Conservation (phyloP, 75 land plant genomes). For the Pseudotsuga menziesii region DNA sequence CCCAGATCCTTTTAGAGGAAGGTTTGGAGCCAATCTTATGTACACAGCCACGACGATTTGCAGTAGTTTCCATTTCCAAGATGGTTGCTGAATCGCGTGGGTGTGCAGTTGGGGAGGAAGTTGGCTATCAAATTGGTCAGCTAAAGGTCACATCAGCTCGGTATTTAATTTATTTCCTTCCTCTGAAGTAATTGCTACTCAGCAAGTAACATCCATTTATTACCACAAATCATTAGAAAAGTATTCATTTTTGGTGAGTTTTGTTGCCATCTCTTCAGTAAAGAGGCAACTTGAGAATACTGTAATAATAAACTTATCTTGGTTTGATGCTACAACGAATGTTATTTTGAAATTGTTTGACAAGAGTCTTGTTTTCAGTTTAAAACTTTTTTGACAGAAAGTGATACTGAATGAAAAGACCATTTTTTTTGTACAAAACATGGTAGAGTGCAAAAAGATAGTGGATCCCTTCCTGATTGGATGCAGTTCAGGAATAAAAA, state of each 20-base stretch:
- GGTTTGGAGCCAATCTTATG: slow-evolving; percentile 65
- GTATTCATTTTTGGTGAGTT: neutral
- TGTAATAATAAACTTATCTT: too few relatives aligned
- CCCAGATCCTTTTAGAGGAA: slow-evolving; percentile 80
- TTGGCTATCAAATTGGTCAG: slow-evolving; percentile 92
- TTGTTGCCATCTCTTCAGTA: slow-evolving; percentile 6
- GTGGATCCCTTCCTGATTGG: too few relatives aligned
- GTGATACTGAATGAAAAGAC: too few relatives aligned
- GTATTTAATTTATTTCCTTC: slow-evolving; percentile 18
- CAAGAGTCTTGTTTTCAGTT: too few relatives aligned
- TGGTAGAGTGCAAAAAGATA: too few relatives aligned
- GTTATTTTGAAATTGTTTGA: too few relatives aligned
- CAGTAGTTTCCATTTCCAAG: slow-evolving; percentile 85
- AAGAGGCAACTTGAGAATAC: neutral
- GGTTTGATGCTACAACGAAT: too few relatives aligned
- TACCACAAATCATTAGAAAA: neutral
- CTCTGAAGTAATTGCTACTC: neutral
- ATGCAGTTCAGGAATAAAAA: too few relatives aligned
- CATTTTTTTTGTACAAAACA: too few relatives aligned
- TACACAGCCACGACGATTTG: slow-evolving; percentile 90
- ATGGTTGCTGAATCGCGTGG: slow-evolving; percentile 67
- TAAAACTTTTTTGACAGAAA: too few relatives aligned
- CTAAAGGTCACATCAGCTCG: slow-evolving; percentile 42
- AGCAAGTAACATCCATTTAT: neutral
- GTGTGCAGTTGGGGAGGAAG: slow-evolving; percentile 64